phyloP scores from a whole-genome alignment of 2,329 filamentous ascomycete genomes.

The Xylaria multiplex region DNA sequence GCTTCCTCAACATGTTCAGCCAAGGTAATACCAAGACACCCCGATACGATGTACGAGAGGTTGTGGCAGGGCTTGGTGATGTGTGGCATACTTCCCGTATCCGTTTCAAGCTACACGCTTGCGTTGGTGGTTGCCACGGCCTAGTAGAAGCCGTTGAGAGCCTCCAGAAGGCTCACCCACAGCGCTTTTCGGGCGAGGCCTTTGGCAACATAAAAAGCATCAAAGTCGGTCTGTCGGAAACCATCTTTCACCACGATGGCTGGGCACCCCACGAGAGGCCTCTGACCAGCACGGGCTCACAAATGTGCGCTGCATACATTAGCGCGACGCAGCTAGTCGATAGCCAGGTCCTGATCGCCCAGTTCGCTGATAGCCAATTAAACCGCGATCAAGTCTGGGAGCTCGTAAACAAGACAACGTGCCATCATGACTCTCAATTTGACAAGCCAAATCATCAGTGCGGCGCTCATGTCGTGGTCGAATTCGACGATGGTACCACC shows the following conservation, averaged over 20 bases:
- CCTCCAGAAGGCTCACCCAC: conserved; percentile 22
- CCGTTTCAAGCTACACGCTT: conserved; percentile 33
- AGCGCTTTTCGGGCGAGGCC: conserved; percentile 12
- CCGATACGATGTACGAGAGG: conserved; percentile 40
- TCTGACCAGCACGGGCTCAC: conserved; percentile 51
- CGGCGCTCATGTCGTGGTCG: conserved; percentile 23
- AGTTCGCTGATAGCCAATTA: conserved; percentile 49
- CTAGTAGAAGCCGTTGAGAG: conserved; percentile 27
- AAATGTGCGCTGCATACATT: conserved; percentile 53
- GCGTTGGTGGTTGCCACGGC: conserved; percentile 30
- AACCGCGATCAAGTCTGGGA: conserved; percentile 52
- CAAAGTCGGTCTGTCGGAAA: conserved; percentile 30
- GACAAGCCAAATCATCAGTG: conserved; percentile 29
- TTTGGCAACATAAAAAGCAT: conserved; percentile 18
- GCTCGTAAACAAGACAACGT: conserved; percentile 46
- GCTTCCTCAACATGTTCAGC: conserved; percentile 54
- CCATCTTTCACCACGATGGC: conserved; percentile 51
- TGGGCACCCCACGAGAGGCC: conserved; percentile 49
- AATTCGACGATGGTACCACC: conserved; percentile 26
- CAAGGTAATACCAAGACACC: conserved; percentile 36
- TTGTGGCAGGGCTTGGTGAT: conserved; percentile 48
- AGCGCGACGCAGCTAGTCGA: conserved; percentile 53
- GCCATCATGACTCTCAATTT: conserved; percentile 32
- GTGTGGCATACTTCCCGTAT: conserved; percentile 30
- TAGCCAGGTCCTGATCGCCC: conserved; percentile 48